Base-by-base conservation (phyloP, 2,329 filamentous ascomycete genomes). In the Mycocentrospora acerina region DNA sequence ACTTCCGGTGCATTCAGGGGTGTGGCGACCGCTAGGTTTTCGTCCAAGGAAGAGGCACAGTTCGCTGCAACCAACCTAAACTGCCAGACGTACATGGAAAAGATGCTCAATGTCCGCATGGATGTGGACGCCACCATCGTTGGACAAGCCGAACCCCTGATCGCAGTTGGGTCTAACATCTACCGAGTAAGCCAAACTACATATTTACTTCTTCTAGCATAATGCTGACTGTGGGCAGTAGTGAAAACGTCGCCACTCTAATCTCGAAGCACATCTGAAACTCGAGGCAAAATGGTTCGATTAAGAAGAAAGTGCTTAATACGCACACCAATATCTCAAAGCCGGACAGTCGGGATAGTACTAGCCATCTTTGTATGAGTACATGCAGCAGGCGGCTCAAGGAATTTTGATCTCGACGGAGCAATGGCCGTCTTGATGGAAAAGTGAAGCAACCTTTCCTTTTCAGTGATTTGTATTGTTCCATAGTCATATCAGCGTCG, bases 91-190 rank as follows among this genome's bases (percentile, higher is more conserved):
- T 58, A 64, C 43, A 57, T 58, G 53, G 61, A 56, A 4, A 62
- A 55, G 55, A 55, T 35, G 10, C 40, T 69, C 29, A 55, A 46
- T 14, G 63, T 64, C 14, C 63, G 64, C 29, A 47, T 66, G 37
- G 64, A 67, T 32, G 59, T 51, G 6, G 60, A 68, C 9, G 50
- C 57, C 6, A 67, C 64, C 2, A 45, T 62, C 12, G 56, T 69
- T 29, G 62, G 59, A 13, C 53, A 55, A 18, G 40, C 58, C 25
- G 53, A 51, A 25, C 63, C 62, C 22, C 47, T 32, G 24, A 14
- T 40, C 4, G 35, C 35, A 18, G 38, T 40, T 11, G 24, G 38
- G 3, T 53, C 57, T 9, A 53, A 46, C 17, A 36, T 38, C 32
- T 51, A 50, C 28, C 37, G 29, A 32, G 57, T 59, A 46, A 44